Percentiles rank a stretch among this genome's conserved stretches.
Evolutionary conservation across 495 filamentous ascomycete species (phyloP).

Genomic region (Xylaria intraflava): DNA sequence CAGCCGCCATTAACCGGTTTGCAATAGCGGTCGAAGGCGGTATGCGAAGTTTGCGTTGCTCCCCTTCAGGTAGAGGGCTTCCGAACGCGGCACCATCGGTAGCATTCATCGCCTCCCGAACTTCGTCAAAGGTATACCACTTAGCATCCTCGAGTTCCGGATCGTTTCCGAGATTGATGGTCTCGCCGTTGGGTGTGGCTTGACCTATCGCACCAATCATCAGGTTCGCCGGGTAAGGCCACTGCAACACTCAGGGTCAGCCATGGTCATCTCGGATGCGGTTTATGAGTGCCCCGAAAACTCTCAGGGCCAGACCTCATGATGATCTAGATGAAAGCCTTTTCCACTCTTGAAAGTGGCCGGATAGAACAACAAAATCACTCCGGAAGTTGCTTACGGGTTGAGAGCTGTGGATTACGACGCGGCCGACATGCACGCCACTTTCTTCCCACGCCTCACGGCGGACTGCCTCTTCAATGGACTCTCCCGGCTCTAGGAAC

Average conservation of each 20-base stretch:
- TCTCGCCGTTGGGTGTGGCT: slow-evolving; percentile 71
- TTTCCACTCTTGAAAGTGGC: not conserved
- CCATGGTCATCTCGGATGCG: not conserved
- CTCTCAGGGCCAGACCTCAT: not conserved
- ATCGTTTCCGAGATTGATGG: slow-evolving; percentile 76
- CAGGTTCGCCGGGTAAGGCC: slow-evolving; percentile 61
- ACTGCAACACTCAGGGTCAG: slow-evolving; percentile 8
- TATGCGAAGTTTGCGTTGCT: slow-evolving; percentile 62
- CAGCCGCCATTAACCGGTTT: slow-evolving; percentile 56
- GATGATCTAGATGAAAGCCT: not conserved
- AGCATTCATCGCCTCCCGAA: slow-evolving; percentile 52
- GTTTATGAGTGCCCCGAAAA: not conserved
- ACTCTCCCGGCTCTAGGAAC: slow-evolving; percentile 92
- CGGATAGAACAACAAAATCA: slow-evolving; percentile 56
- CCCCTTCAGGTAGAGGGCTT: slow-evolving; percentile 57
- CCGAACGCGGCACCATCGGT: slow-evolving; percentile 59
- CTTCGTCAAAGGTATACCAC: slow-evolving; percentile 73
- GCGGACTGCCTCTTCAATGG: slow-evolving; percentile 88
- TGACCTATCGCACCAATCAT: slow-evolving; percentile 96
- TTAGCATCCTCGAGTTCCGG: slow-evolving; percentile 83
- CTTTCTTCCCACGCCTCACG: slow-evolving; percentile 95
- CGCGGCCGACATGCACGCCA: slow-evolving; percentile 75
- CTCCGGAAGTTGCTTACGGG: slow-evolving; percentile 36
- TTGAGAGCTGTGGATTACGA: slow-evolving; percentile 88
- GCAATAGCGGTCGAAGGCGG: slow-evolving; percentile 76